Evolutionary conservation across 2,329 filamentous ascomycete species (phyloP), one percentile per base, ranked within the genome.

Genomic region (Clonostachys chloroleuca): DNA sequence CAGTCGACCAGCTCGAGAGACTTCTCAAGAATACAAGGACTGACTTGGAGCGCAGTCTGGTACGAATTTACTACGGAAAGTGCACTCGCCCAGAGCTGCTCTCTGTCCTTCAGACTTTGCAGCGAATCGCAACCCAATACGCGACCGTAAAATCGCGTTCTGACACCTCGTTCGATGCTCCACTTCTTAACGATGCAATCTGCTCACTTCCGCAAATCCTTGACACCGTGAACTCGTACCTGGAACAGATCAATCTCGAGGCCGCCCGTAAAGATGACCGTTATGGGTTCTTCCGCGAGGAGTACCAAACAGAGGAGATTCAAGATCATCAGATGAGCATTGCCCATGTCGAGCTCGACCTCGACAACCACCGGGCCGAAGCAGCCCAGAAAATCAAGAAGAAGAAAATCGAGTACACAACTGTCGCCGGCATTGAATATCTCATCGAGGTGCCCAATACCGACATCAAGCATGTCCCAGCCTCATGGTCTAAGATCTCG

Each of bases 51-150:
- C 91, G 94, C 56, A 94, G 89, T 51, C 74, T 99, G 42, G 92
- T 97, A 58, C 83, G 94, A 41, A 95, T 99, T 49, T 99, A 97
- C 72, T 99, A 99, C 66, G 91, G 92, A 44, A 96, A 95, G 69
- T 97, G 92, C 64, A 87, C 89, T 1, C 84, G 94, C 1, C 87
- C 92, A 1, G 94, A 99, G 65, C 81, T 99, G 5, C 75, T 97
- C 3, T 82, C 81, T 1, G 86, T 95, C 5, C 74, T 99, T 2
- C 92, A 97, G 64, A 87, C 88, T 0, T 74, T 99, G 48, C 91
- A 96, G 58, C 80, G 75, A 49, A 89, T 97, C 42, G 81, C 89
- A 0, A 83, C 80, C 47, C 86, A 94, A 57, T 97, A 90, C 60
- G 71, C 80, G 1, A 73, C 80, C 51, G 77, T 90, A 51, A 85